Evolutionary conservation across 148 eudicot species (phyloP).

Genomic region (Persicaria maculosa): DNA sequence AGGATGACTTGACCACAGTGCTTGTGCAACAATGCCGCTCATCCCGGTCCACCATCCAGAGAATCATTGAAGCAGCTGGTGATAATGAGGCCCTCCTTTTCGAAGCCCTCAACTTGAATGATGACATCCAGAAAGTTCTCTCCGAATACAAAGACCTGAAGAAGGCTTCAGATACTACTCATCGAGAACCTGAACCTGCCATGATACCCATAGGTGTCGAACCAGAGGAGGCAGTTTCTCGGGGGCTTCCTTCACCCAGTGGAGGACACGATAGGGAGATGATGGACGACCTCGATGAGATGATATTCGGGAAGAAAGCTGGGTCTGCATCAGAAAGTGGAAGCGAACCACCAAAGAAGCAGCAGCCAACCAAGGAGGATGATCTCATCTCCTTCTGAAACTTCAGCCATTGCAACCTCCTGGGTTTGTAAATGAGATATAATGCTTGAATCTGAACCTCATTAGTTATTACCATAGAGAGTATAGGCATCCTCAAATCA

Average conservation of each 20-base stretch:
- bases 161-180: constrained; percentile 30
- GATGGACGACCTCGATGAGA: constrained; percentile 97
- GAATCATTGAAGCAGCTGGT: constrained; percentile 70
- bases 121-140: constrained; percentile 76
- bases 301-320: constrained; percentile 76
- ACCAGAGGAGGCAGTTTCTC: constrained; percentile 56
- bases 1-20: constrained; percentile 88
- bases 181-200: constrained; percentile 63
- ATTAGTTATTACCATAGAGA: too few species aligned
- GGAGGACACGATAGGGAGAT: constrained; percentile 66
- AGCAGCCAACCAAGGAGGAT: constrained; percentile 57
- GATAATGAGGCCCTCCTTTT: constrained; percentile 90
- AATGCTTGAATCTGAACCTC: background rate
- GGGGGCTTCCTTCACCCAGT: constrained; percentile 22
- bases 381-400: constrained; percentile 64
- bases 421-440: background rate
- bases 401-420: background rate
- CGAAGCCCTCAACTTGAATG: constrained; percentile 90
- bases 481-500: background rate
- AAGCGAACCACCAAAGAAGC: constrained; percentile 38
- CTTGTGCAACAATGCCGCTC: constrained; percentile 77
- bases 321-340: constrained; percentile 48
- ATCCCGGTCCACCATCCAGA: constrained; percentile 59
- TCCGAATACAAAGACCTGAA: constrained; percentile 74
- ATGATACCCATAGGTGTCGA: constrained; percentile 87